Percentiles rank a stretch among this genome's conserved stretches.
Conservation (phyloP, 495 filamentous ascomycete genomes). For the Baudoinia panamericana region DNA sequence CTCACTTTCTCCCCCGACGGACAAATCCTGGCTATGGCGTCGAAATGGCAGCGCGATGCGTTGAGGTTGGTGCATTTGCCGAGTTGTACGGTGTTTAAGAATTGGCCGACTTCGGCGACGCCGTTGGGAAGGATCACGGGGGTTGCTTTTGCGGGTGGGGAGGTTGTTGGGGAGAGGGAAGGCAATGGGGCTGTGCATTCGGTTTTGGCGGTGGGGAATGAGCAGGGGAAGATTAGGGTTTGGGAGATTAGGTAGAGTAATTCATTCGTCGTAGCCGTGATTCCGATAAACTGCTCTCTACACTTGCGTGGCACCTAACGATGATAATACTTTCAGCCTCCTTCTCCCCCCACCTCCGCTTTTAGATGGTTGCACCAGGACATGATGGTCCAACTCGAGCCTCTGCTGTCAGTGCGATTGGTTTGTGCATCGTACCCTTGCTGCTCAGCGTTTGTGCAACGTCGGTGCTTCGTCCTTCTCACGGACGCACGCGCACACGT, state of each 20-base stretch:
- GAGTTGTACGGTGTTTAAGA: conserved; percentile 81
- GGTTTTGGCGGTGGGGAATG: conserved; percentile 72
- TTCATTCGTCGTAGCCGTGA: too few species aligned
- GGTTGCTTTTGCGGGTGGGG: conserved; percentile 47
- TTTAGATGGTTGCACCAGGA: too few species aligned
- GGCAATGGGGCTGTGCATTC: conserved; percentile 38
- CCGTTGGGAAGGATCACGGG: conserved; percentile 74
- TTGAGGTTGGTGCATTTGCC: conserved; percentile 81
- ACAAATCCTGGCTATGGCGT: conserved; percentile 74
- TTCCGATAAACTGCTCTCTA: too few species aligned
- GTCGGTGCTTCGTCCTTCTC: too few species aligned
- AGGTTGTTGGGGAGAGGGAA: conserved; percentile 7
- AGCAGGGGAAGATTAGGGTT: conserved; percentile 67
- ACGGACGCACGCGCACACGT: too few species aligned
- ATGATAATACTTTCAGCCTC: too few species aligned
- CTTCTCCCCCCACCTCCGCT: too few species aligned
- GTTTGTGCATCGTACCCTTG: too few species aligned
- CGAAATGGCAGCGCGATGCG: conserved; percentile 75
- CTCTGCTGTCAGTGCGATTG: too few species aligned
- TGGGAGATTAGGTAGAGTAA: conserved; percentile 54
- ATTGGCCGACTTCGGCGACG: conserved; percentile 88
- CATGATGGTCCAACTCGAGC: too few species aligned
- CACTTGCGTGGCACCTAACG: too few species aligned
- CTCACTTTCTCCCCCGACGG: conserved; percentile 75
- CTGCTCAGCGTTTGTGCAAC: too few species aligned